These are phyloP conservation scores for Heteromeles arbutifolia DNA, from an alignment of 306 rosid species.

Conservation along the genomic window DNA sequence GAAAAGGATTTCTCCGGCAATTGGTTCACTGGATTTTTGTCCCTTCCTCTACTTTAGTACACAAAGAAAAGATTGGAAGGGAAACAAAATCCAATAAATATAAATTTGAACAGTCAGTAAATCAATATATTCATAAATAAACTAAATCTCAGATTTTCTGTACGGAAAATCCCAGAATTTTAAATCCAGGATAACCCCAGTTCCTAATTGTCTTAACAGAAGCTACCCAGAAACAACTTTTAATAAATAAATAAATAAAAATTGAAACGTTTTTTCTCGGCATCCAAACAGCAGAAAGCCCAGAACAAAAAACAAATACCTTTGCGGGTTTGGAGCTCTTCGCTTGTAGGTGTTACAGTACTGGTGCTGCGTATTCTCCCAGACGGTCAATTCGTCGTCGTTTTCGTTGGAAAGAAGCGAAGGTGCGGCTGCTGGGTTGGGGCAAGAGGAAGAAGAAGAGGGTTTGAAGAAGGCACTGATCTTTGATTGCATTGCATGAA, in stretches of 20 bases:
- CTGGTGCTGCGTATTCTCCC: conserved; percentile 52
- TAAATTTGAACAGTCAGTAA: not conserved
- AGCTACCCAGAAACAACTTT: not conserved
- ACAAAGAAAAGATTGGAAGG: not conserved
- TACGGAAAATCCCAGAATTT: not conserved
- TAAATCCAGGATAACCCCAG: not conserved
- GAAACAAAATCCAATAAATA: not conserved
- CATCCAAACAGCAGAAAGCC: not conserved
- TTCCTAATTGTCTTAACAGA: not conserved
- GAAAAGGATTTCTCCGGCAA: not conserved
- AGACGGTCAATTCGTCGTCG: conserved; percentile 36
- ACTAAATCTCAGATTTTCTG: not conserved
- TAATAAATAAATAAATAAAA: too few relatives aligned
- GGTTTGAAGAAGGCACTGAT: conserved; percentile 65
- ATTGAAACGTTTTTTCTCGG: not conserved
- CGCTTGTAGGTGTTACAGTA: conserved; percentile 45
- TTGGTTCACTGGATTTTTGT: not conserved
- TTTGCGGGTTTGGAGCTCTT: conserved; percentile 25
- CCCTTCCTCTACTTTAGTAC: conserved; percentile 11
- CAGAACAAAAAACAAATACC: conserved; percentile 12
- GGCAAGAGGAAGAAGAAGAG: conserved; percentile 14
- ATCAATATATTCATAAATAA: not conserved
- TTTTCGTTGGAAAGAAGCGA: not conserved
- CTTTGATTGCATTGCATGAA: conserved; percentile 51
- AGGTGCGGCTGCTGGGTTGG: conserved; percentile 14